Percentiles rank a stretch among this genome's conserved stretches.
These are phyloP conservation scores for Heterobasidion annosum DNA, from an alignment of 1,284 basidiomycete genomes.

Conservation along the genomic window DNA sequence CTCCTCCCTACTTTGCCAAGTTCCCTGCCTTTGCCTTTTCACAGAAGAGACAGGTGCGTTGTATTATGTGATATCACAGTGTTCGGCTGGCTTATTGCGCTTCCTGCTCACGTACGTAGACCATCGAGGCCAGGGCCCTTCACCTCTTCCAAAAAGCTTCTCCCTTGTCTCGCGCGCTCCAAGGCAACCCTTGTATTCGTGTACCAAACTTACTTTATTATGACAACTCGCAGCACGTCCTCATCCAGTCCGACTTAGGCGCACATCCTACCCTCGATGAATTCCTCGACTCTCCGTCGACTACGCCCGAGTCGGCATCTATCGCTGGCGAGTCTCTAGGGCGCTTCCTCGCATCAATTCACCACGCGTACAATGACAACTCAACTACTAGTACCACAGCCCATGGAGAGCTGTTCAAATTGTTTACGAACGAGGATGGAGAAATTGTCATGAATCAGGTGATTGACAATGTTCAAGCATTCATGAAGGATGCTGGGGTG, in stretches of 20 bases:
- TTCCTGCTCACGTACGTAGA: background rate
- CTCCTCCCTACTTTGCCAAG: constrained; percentile 3
- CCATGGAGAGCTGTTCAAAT: background rate
- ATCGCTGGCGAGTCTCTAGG: constrained; percentile 1
- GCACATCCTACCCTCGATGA: constrained; percentile 1
- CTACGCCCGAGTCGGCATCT: background rate
- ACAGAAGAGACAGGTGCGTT: constrained; percentile 1
- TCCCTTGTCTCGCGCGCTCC: background rate
- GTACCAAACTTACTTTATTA: constrained; percentile 1
- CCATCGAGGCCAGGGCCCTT: background rate
- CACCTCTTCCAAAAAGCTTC: background rate
- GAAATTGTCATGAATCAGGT: constrained; percentile 1
- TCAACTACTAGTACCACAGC: background rate
- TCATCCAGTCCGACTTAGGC: constrained; percentile 4
- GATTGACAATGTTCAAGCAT: background rate
- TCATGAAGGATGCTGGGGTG: background rate
- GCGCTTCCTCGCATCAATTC: background rate
- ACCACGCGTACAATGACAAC: background rate
- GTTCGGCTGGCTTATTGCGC: background rate
- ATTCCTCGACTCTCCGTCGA: background rate
- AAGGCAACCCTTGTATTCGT: constrained; percentile 7
- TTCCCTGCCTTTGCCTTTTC: constrained; percentile 1
- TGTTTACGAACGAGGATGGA: constrained; percentile 1
- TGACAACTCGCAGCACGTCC: constrained; percentile 1
- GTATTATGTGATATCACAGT: background rate